Evolutionary conservation across 2,329 filamentous ascomycete genomes (phyloP), one percentile per base, ranked within the genome.

Genomic region (Pyrenophora tritici-repentis): DNA sequence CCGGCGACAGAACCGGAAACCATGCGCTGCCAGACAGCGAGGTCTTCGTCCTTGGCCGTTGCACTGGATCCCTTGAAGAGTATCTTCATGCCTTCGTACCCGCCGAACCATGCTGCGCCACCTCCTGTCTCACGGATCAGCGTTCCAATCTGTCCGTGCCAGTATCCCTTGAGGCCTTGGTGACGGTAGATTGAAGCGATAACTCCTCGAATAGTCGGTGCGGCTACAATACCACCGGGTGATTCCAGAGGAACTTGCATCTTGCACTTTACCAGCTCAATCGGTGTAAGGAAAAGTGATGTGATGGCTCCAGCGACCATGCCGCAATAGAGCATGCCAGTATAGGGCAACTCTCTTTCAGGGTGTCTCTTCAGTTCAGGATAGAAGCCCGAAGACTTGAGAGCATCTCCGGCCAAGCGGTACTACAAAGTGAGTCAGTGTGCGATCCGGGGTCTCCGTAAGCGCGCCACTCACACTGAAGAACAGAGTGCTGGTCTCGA

Each of bases 261-360:
- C 76, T 94, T 95, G 83, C 94, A 99, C 77, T 99, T 99, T 71
- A 99, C 89, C 44, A 99, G 84, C 76, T 99, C 94, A 61, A 99
- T 91, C 0, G 94, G 94, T 0, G 94, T 99, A 55, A 99, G 84
- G 26, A 96, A 85, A 40, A 97, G 81, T 0, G 91, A 96, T 0
- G 94, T 96, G 66, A 96, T 89, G 33, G 89, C 88, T 29, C 94
- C 94, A 1, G 92, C 88, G 50, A 90, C 87, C 41, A 90, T 93
- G 39, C 94, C 94, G 14, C 91, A 95, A 43, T 86, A 77, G 72
- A 90, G 84, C 13, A 97, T 81, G 1, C 86, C 87, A 1, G 82
- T 76, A n/a, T 97, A 82, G 0, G 91, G 87, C 1, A 97, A 78
- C 0, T 84, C 81, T 43, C 83, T 77, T 3, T 71, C 64, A 1